A percentile compares a stretch with the other conserved stretches of the same genome.
Evolutionary conservation across 768 basidiomycete species (phyloP).

Genomic region (Fomitopsis pulvina): DNA sequence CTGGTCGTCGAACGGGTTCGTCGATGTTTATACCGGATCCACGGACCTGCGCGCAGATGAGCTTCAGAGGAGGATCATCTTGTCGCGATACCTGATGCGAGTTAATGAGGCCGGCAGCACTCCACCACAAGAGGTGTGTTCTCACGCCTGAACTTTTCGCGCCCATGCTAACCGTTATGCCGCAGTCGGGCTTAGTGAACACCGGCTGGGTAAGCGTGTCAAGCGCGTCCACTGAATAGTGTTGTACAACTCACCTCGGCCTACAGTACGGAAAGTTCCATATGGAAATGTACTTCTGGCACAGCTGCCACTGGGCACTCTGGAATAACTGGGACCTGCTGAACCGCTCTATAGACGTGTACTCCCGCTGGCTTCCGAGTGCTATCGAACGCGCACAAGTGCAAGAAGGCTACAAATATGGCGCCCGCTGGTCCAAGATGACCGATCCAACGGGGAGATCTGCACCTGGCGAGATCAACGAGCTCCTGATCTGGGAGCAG

Average conservation of each 20-base stretch:
- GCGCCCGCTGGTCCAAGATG: slow-evolving; percentile 64
- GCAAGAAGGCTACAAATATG: slow-evolving; percentile 44
- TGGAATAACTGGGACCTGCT: slow-evolving; percentile 58
- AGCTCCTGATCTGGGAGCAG: slow-evolving; percentile 58
- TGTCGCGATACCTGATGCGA: slow-evolving; percentile 50
- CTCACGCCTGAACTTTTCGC: neutral
- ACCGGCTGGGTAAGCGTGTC: slow-evolving; percentile 52
- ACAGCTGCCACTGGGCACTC: slow-evolving; percentile 50
- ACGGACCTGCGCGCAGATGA: slow-evolving; percentile 45
- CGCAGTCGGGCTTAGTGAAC: slow-evolving; percentile 47
- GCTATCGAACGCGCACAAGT: slow-evolving; percentile 42
- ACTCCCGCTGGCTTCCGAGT: slow-evolving; percentile 39
- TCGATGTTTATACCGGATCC: slow-evolving; percentile 45
- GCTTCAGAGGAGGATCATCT: slow-evolving; percentile 48
- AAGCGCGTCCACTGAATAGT: no score
- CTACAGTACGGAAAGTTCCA: slow-evolving; percentile 44
- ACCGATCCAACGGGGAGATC: slow-evolving; percentile 53
- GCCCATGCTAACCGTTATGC: slow-evolving; percentile 1
- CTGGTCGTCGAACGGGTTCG: slow-evolving; percentile 44
- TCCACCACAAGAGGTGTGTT: slow-evolving; percentile 49
- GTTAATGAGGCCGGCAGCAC: slow-evolving; percentile 52
- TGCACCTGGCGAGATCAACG: slow-evolving; percentile 55
- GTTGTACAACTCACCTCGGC: neutral
- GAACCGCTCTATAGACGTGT: slow-evolving; percentile 36
- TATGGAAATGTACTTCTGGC: slow-evolving; percentile 60